phyloP scores from a whole-genome alignment of 192 early-diverging fungal genomes.

The Coemansia sp. region DNA sequence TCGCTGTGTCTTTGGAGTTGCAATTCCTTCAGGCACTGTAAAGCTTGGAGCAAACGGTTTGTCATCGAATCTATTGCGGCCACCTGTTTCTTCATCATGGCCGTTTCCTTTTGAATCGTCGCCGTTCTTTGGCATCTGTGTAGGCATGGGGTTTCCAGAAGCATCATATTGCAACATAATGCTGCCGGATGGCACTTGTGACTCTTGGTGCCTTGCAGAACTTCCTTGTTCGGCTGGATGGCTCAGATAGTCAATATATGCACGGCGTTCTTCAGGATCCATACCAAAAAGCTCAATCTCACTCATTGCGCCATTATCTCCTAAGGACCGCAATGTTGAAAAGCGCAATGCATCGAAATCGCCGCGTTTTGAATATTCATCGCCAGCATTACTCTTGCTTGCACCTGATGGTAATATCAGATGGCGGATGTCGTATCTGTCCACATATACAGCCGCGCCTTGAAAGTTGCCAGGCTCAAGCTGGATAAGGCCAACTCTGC shows the following conservation, averaged over 20 bases:
- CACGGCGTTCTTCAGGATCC: slow-evolving; percentile 12
- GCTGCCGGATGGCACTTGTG: not conserved
- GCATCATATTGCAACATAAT: slow-evolving; percentile 6
- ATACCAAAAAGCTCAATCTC: slow-evolving; percentile 21
- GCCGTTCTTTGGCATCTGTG: not conserved
- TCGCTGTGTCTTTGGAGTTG: slow-evolving; percentile 55
- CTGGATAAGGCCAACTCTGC: slow-evolving; percentile 13
- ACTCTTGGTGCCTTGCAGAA: not conserved
- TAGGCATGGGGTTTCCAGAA: not conserved
- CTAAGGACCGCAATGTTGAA: slow-evolving; percentile 10
- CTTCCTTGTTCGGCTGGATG: not conserved
- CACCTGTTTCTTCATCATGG: not conserved
- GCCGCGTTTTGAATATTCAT: not conserved
- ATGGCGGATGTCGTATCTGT: slow-evolving; percentile 46
- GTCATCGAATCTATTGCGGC: not conserved
- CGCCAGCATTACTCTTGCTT: not conserved
- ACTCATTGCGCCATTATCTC: not conserved
- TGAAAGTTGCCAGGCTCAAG: not conserved
- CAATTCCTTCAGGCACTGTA: slow-evolving; percentile 25
- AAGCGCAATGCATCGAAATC: slow-evolving; percentile 20
- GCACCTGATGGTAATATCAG: slow-evolving; percentile 6
- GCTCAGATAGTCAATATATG: slow-evolving; percentile 15
- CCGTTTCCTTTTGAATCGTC: not conserved
- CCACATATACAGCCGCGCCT: slow-evolving; percentile 5
- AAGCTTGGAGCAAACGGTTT: slow-evolving; percentile 12